A percentile compares a stretch with the other conserved stretches of the same genome.
Evolutionary conservation across 192 early-diverging fungal genomes (phyloP).

Genomic region (Coemansia sp.): DNA sequence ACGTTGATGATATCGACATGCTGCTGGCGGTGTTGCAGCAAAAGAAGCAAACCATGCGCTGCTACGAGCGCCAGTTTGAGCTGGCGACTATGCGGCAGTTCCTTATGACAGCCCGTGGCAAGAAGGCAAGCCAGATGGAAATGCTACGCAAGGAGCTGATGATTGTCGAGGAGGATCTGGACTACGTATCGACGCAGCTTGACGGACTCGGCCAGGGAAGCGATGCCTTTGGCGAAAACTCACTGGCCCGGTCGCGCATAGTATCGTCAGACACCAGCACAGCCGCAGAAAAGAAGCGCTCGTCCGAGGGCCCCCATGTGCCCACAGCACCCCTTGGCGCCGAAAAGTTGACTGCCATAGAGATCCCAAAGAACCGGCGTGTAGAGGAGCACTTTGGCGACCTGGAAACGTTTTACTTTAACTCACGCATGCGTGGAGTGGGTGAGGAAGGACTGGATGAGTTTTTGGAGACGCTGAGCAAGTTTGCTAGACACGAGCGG

Average conservation of each 20-base stretch:
- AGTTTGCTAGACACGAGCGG: slow-evolving; percentile 63
- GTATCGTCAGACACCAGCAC: slow-evolving; percentile 3
- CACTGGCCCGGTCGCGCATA: background rate
- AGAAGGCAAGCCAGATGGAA: slow-evolving; percentile 55
- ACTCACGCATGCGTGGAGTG: slow-evolving; percentile 52
- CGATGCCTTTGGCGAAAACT: background rate
- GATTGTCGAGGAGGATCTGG: slow-evolving; percentile 40
- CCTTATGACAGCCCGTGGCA: slow-evolving; percentile 54
- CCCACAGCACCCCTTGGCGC: slow-evolving; percentile 16
- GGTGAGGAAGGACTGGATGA: slow-evolving; percentile 37
- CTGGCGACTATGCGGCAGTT: slow-evolving; percentile 63
- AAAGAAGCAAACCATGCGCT: slow-evolving; percentile 59
- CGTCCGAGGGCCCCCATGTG: slow-evolving; percentile 27
- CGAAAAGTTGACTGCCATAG: slow-evolving; percentile 3
- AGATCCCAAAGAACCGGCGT: slow-evolving; percentile 21
- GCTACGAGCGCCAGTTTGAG: slow-evolving; percentile 55
- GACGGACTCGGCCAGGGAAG: slow-evolving; percentile 15
- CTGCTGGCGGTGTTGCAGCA: slow-evolving; percentile 57
- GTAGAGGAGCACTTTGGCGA: slow-evolving; percentile 66
- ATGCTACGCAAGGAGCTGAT: slow-evolving; percentile 41
- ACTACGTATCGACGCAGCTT: slow-evolving; percentile 39
- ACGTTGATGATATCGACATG: slow-evolving; percentile 60
- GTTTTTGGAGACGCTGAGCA: slow-evolving; percentile 58
- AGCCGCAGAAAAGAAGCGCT: slow-evolving; percentile 4
- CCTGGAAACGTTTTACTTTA: slow-evolving; percentile 71